phyloP scores from a whole-genome alignment of 768 basidiomycete species.

The Daedaleopsis nitida region DNA sequence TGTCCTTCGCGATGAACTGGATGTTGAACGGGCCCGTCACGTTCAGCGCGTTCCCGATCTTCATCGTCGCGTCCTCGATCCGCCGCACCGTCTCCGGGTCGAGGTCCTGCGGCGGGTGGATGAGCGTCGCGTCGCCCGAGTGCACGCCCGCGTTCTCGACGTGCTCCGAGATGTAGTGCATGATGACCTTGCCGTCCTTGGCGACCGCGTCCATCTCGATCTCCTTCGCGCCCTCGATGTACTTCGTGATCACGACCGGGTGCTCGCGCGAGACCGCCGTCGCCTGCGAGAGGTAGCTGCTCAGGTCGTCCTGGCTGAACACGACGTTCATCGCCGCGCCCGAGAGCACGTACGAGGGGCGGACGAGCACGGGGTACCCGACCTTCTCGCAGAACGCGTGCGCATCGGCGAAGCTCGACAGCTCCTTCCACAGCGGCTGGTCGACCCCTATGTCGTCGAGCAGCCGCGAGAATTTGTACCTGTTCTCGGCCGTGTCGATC shows the following conservation, averaged over 20 bases:
- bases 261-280: conserved; percentile 95
- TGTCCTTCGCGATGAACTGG: conserved; percentile 99
- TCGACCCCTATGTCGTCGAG: conserved; percentile 98
- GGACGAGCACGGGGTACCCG: conserved; percentile 93
- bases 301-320: conserved; percentile 87
- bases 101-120: conserved; percentile 97
- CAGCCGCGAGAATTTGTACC: conserved; percentile 99
- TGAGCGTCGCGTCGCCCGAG: conserved; percentile 97
- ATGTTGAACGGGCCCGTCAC: conserved; percentile 99
- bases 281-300: conserved; percentile 91
- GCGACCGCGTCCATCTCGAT: conserved; percentile 99
- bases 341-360: conserved; percentile 98
- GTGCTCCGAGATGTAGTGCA: conserved; percentile 99
- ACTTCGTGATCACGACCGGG: conserved; percentile 98
- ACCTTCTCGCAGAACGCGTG: conserved; percentile 88
- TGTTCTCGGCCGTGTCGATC: conserved; percentile 99
- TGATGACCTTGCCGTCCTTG: conserved; percentile 95
- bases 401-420: conserved; percentile 89
- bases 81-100: conserved; percentile 95
- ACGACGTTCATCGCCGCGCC: conserved; percentile 99
- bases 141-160: conserved; percentile 99
- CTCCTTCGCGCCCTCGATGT: conserved; percentile 99
- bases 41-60: conserved; percentile 97
- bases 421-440: conserved; percentile 96
- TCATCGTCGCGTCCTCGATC: conserved; percentile 95